These are phyloP conservation scores for Fraxinus baroniana DNA, from an alignment of 305 asterid species.

Conservation along the genomic window DNA sequence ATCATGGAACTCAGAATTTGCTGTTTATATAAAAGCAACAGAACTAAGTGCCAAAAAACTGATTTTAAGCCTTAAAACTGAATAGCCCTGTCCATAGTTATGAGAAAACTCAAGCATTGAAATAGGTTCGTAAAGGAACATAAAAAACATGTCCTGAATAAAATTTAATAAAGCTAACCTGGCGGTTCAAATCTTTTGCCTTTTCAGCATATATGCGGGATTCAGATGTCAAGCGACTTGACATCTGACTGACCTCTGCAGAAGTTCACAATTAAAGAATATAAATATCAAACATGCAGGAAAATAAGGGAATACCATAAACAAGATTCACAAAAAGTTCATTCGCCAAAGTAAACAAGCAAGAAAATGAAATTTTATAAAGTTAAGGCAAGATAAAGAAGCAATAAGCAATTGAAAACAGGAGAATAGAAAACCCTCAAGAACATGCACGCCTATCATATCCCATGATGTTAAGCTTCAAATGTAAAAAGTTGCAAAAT, in stretches of 20 bases:
- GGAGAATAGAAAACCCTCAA: background rate
- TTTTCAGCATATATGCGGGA: slow-evolving; percentile 79
- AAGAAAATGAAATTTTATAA: background rate
- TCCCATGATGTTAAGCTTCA: background rate
- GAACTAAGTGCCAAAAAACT: background rate
- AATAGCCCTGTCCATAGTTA: background rate
- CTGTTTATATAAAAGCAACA: slow-evolving; percentile 4
- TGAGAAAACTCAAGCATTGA: background rate
- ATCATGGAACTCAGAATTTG: background rate
- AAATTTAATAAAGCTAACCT: slow-evolving; percentile 47
- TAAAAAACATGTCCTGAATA: background rate
- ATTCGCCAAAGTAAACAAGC: background rate
- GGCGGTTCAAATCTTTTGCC: slow-evolving; percentile 87
- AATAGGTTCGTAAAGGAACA: background rate
- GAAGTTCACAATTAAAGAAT: slow-evolving; percentile 23
- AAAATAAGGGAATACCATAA: background rate
- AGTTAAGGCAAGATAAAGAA: slow-evolving; percentile 8
- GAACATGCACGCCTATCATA: background rate
- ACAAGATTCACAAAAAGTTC: background rate
- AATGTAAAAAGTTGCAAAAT: background rate
- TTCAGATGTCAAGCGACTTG: slow-evolving; percentile 89
- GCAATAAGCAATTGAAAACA: background rate
- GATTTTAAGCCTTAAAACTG: background rate
- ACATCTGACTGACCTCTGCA: slow-evolving; percentile 93
- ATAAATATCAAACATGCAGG: slow-evolving; percentile 19